These are phyloP conservation scores for Thelonectria rubi DNA, from an alignment of 2,329 filamentous ascomycete genomes.

Conservation along the genomic window DNA sequence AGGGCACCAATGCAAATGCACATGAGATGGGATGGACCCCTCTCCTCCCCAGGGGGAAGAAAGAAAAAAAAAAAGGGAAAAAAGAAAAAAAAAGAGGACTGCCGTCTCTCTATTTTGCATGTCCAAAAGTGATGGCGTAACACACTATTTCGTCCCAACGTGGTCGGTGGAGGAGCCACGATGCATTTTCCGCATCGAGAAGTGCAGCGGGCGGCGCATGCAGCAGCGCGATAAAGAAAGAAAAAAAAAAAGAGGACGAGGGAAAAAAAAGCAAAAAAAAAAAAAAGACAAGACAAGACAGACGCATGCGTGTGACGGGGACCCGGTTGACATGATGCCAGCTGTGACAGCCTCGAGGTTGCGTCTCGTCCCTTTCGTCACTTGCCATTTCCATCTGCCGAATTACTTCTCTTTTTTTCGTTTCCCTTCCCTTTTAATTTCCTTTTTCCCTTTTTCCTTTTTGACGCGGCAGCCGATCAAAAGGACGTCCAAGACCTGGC, in stretches of 20 bases:
- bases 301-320: too few species aligned
- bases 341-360: too few species aligned
- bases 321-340: too few species aligned
- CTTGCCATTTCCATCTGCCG: neutral
- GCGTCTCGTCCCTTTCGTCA: too few species aligned
- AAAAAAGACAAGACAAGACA: neutral
- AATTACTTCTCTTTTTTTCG: neutral
- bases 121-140: neutral
- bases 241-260: neutral
- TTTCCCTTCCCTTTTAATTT: neutral
- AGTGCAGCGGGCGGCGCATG: neutral
- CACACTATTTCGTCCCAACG: neutral
- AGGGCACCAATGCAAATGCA: conserved; percentile 21
- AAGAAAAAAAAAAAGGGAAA: neutral
- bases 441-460: neutral
- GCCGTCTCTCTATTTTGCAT: too few species aligned
- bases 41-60: too few species aligned
- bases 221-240: too few species aligned
- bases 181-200: neutral
- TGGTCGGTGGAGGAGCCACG: neutral
- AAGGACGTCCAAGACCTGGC: neutral
- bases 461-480: conserved; percentile 1
- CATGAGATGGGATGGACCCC: conserved; percentile 20
- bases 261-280: neutral
- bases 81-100: neutral